Base-by-base conservation (phyloP, 2,329 filamentous ascomycete genomes). In the Alternaria sp. region DNA sequence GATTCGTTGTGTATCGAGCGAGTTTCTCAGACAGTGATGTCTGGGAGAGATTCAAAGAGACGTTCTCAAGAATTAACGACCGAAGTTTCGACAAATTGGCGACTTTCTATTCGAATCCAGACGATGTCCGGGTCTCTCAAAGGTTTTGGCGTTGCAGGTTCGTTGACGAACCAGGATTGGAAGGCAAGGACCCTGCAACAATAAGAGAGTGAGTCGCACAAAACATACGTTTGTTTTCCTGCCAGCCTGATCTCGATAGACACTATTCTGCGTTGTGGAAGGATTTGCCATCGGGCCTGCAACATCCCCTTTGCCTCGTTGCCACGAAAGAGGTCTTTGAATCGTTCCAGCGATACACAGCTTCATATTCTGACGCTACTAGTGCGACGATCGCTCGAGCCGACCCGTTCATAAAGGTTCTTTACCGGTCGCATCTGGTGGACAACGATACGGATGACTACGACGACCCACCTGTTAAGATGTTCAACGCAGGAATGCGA, bases 11-110 rank as follows among this genome's bases (percentile, higher is more conserved):
- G 0, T 25, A 25, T 25, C 25, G 25, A 7, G 25, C 25, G 2
- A 1, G 0, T 25, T 25, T 25, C 4, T 25, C 25, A 25, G 25
- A 25, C 25, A 0, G 25, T 0, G 2, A 7, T 7, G 25, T 0
- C 4, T 40, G n/a, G n/a, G 36, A 40, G 1, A 40, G 10, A 14
- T 40, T 40, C 3, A 10, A 20, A 40, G 36, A 10, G 34, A 36
- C 34, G 14, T 16, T 36, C 2, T 36, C 34, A 2, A 36, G 16
- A 22, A 22, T 36, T 0, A 16, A 9, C 34, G 3, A 36, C 34
- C 14, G 1, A 1, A n/a, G 7, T 6, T 36, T 36, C 34, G 14
- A 36, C 34, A 5, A 0, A 6, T 36, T 16, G 14, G 34, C 6
- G 0, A 0, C 34, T 36, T 3, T 3, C 4, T 36, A 36, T 8